Percentiles rank a stretch among this genome's conserved stretches.
phyloP scores from a whole-genome alignment of 345 rosid genomes.

The Eucalyptus cloeziana region DNA sequence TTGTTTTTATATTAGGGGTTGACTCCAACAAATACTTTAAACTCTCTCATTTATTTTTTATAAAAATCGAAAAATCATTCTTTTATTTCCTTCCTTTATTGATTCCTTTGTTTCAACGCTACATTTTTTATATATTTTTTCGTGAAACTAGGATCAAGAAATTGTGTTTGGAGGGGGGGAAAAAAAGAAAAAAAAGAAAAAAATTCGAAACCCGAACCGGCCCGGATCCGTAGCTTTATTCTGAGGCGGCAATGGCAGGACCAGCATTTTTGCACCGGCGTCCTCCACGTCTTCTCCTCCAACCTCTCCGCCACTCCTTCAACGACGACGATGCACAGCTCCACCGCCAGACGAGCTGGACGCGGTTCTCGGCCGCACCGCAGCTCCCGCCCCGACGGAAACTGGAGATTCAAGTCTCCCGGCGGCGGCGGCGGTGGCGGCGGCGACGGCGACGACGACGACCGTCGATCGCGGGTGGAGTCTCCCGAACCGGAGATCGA shows the following conservation, averaged over 20 bases:
- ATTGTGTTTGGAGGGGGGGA: accelerated
- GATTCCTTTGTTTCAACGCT: background rate
- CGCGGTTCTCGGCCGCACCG: background rate
- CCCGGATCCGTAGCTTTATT: background rate
- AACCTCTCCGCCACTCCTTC: background rate
- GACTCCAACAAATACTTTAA: too few relatives aligned
- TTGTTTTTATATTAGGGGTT: too few relatives aligned
- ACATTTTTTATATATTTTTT: too few relatives aligned
- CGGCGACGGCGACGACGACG: background rate
- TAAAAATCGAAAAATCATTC: too few relatives aligned
- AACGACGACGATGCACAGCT: background rate
- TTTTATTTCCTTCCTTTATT: background rate
- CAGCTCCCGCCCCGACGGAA: background rate
- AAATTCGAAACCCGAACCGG: background rate
- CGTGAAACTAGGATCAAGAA: background rate
- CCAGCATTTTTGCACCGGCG: background rate
- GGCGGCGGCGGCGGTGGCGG: background rate
- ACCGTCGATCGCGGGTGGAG: background rate
- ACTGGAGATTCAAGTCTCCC: background rate
- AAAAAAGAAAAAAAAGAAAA: too few relatives aligned
- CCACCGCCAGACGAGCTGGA: background rate
- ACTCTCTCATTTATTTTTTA: background rate
- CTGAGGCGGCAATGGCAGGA: background rate
- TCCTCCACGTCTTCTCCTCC: background rate
- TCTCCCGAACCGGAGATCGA: background rate